These are phyloP conservation scores for Phytophthora vignae DNA, from an alignment of 352 stramenopile genomes.

Conservation along the genomic window DNA sequence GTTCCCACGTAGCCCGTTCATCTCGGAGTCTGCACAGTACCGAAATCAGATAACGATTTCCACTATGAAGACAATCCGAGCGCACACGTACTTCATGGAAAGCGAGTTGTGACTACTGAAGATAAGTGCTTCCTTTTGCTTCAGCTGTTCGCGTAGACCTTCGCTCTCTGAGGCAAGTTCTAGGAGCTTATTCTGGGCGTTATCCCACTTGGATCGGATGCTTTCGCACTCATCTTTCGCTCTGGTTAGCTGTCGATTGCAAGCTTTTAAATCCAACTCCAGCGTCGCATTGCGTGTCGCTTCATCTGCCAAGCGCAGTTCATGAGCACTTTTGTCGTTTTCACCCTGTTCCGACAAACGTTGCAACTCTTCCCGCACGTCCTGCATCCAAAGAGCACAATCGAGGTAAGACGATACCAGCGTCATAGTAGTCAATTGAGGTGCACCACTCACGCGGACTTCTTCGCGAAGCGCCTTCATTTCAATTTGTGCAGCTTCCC, in stretches of 20 bases:
- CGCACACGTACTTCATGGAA: conserved; percentile 52
- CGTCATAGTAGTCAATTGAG: not conserved
- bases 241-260: conserved; percentile 49
- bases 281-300: conserved; percentile 48
- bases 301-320: conserved; percentile 61
- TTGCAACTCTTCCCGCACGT: conserved; percentile 61
- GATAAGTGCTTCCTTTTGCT: conserved; percentile 77
- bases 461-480: conserved; percentile 72
- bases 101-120: conserved; percentile 67
- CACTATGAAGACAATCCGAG: not conserved
- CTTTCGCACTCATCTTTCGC: conserved; percentile 61
- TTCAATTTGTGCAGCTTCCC: conserved; percentile 58
- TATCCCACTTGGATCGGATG: conserved; percentile 58
- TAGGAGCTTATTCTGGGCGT: conserved; percentile 65
- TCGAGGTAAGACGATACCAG: not conserved
- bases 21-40: conserved; percentile 55
- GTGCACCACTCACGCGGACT: conserved; percentile 48
- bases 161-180: conserved; percentile 64
- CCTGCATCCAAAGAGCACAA: conserved; percentile 27
- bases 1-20: conserved; percentile 59
- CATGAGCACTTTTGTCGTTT: conserved; percentile 48
- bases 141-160: conserved; percentile 70
- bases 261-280: conserved; percentile 70
- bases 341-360: conserved; percentile 41
- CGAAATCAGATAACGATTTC: not conserved